phyloP scores from a whole-genome alignment of 2,329 filamentous ascomycete species.

The Alternaria brassicicola region DNA sequence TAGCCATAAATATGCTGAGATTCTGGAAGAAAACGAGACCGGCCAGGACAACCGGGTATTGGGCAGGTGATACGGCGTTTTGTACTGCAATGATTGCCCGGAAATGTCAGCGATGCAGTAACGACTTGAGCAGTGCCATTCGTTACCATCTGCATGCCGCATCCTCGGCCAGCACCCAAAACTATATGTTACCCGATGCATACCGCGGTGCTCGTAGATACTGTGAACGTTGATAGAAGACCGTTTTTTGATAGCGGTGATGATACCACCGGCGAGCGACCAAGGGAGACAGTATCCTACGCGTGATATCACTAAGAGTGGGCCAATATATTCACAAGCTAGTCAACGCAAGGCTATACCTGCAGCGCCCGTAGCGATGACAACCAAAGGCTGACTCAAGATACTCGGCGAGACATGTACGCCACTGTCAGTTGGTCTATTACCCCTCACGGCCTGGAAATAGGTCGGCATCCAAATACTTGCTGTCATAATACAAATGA shows the following conservation, averaged over 20 bases:
- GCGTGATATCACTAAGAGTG: slow-evolving; percentile 18
- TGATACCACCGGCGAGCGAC: slow-evolving; percentile 32
- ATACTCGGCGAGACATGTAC: slow-evolving; percentile 49
- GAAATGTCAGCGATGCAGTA: neutral
- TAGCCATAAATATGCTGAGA: slow-evolving; percentile 39
- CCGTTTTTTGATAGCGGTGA: slow-evolving; percentile 51
- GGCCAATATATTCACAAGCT: neutral
- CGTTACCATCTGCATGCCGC: slow-evolving; percentile 34
- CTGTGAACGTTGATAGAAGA: slow-evolving; percentile 49
- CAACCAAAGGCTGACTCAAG: slow-evolving; percentile 30
- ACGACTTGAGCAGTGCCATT: neutral
- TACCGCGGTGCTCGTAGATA: slow-evolving; percentile 34
- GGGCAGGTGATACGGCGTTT: slow-evolving; percentile 27
- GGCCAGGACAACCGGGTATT: slow-evolving; percentile 42
- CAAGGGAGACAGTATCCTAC: slow-evolving; percentile 40
- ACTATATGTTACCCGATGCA: slow-evolving; percentile 42
- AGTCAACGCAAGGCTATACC: slow-evolving; percentile 11
- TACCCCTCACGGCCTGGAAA: slow-evolving; percentile 50
- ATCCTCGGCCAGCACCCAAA: slow-evolving; percentile 31
- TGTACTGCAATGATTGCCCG: slow-evolving; percentile 44
- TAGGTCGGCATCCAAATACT: slow-evolving; percentile 44
- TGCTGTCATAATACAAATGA: slow-evolving; percentile 18
- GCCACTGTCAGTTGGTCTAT: slow-evolving; percentile 48
- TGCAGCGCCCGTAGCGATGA: slow-evolving; percentile 24
- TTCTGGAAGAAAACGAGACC: slow-evolving; percentile 48